Evolutionary conservation across 2,329 filamentous ascomycete species (phyloP), one percentile per base, ranked within the genome.

Genomic region (Verticillium isaacii): DNA sequence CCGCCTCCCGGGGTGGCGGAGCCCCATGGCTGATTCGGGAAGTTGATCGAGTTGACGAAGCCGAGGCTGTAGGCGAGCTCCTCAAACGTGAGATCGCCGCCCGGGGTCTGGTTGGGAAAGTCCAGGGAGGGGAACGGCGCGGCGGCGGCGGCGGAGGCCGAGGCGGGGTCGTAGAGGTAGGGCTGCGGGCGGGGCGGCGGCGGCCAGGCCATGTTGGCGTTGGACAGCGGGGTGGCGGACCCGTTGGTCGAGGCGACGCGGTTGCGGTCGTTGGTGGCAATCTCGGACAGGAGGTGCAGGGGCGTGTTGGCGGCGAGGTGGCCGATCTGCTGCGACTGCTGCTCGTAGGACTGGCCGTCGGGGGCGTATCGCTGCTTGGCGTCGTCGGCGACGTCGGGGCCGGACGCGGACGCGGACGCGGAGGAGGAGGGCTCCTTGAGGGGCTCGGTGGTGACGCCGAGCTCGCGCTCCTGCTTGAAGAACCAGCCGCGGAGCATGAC

Each of bases 401-500:
- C 61, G 14, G 62, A 9, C 65, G 37, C 25, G 9, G 14, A n/a
- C n/a, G n/a, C 8, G 58, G 41, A 32, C n/a, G n/a, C n/a, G 61
- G 29, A 15, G 19, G 19, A 17, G 61, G 32, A 58, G 3, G 57
- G 23, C 11, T 50, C 41, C 19, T 50, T 25, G n/a, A n/a, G 8
- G 5, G 41, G 41, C 17, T 9, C 5, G 41, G 19, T 2, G 17
- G 19, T n/a, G 11, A 34, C 39, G 15, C 45, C 61, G 25, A 56
- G 39, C 23, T 61, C 66, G 61, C 77, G 75, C 59, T 72, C 74
- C 62, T 83, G 80, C 66, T 85, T 78, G 69, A 83, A 72, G 70
- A 90, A 91, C 89, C 89, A 92, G 32, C 81, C 84, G 52, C 85
- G 85, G 32, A 93, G 75, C 86, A 92, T 89, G 58, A 83, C 78